phyloP scores from a whole-genome alignment of 345 rosid genomes.

The Salix dunnii region DNA sequence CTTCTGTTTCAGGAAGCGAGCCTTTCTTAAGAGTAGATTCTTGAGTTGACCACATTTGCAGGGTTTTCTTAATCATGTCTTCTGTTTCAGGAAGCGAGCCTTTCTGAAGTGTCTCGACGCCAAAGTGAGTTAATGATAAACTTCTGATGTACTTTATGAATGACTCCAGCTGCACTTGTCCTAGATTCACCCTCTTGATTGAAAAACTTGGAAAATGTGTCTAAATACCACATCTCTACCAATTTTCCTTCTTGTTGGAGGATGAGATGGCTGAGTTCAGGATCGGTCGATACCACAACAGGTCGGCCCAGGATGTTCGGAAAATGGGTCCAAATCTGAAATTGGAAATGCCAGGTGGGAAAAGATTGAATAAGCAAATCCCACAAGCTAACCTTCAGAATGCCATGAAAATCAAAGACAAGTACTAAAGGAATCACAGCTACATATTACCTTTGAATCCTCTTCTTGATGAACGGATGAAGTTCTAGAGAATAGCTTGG shows the following conservation, averaged over 20 bases:
- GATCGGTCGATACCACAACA: constrained; percentile 20
- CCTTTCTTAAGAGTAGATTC: constrained; percentile 8
- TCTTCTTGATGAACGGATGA: constrained; percentile 1
- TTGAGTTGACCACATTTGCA: constrained; percentile 13
- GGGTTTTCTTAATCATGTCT: constrained; percentile 10
- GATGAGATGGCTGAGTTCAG: constrained; percentile 16
- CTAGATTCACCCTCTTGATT: constrained; percentile 4
- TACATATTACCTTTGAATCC: background rate
- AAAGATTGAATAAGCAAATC: too few species aligned
- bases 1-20: constrained; percentile 16
- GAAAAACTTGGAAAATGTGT: constrained; percentile 17
- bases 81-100: constrained; percentile 15
- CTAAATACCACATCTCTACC: constrained; percentile 21
- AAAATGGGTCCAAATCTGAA: constrained; percentile 23
- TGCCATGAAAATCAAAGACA: too few species aligned
- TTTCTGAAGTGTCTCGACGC: constrained; percentile 17
- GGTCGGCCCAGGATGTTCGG: constrained; percentile 9
- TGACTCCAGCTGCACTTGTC: background rate
- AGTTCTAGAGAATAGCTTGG: constrained; percentile 2
- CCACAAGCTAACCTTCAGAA: too few species aligned
- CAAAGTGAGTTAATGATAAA: constrained; percentile 6
- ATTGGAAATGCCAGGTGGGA: background rate
- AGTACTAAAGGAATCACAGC: too few species aligned
- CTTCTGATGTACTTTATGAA: constrained; percentile 15
- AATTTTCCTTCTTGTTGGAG: constrained; percentile 15